A percentile compares a stretch with the other conserved stretches of the same genome.
phyloP scores from a whole-genome alignment of 2,329 filamentous ascomycete genomes.

The Apiospora arundinis region DNA sequence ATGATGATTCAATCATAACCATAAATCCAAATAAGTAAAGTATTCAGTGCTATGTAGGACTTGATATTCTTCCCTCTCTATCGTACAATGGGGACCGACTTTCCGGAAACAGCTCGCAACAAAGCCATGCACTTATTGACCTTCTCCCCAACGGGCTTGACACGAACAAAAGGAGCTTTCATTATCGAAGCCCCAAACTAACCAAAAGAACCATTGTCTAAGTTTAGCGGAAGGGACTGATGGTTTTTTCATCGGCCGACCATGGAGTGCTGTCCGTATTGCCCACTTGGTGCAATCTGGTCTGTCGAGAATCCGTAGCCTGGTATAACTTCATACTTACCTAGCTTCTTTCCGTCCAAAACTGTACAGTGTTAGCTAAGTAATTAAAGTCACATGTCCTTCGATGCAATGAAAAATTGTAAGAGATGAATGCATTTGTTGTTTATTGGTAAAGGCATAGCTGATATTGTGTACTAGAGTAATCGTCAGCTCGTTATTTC shows the following conservation, averaged over 20 bases:
- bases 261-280: too few relatives aligned
- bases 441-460: background rate
- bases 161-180: background rate
- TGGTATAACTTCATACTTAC: too few relatives aligned
- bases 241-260: too few relatives aligned
- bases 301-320: too few relatives aligned
- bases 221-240: background rate
- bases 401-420: too few relatives aligned
- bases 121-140: background rate
- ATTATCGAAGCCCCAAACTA: background rate
- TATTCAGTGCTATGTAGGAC: background rate
- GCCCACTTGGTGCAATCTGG: too few relatives aligned
- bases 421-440: background rate
- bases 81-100: background rate
- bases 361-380: too few relatives aligned
- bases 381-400: too few relatives aligned
- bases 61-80: background rate
- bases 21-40: background rate
- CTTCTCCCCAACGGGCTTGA: background rate
- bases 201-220: background rate
- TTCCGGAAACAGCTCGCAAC: background rate
- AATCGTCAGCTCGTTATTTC: background rate
- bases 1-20: background rate
- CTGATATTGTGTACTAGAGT: background rate
- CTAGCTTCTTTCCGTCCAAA: too few relatives aligned